Conservation (phyloP, 805 yeast species). For the Nakazawaea holstii region DNA sequence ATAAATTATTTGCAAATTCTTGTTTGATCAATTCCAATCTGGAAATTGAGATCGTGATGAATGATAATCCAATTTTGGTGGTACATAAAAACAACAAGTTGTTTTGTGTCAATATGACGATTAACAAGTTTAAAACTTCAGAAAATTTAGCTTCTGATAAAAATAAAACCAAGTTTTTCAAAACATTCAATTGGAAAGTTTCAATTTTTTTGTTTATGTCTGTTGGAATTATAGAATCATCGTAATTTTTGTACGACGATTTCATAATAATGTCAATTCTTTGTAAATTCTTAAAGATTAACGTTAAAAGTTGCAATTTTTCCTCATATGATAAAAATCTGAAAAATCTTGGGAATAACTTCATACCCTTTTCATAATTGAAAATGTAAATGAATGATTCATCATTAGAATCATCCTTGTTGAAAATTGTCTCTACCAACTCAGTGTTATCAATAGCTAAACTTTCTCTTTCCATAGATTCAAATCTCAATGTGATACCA, state of each 20-base stretch:
- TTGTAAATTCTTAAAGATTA: slow-evolving; percentile 75
- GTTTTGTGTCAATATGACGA: slow-evolving; percentile 64
- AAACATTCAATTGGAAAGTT: slow-evolving; percentile 70
- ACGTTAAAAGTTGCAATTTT: slow-evolving; percentile 68
- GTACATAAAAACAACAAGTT: slow-evolving; percentile 64
- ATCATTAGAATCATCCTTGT: slow-evolving; percentile 47
- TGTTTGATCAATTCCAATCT: slow-evolving; percentile 90
- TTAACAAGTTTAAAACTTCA: slow-evolving; percentile 72
- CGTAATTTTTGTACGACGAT: slow-evolving; percentile 72
- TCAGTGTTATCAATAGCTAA: slow-evolving; percentile 38
- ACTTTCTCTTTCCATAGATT: slow-evolving; percentile 63
- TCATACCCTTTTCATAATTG: slow-evolving; percentile 82
- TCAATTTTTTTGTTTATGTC: slow-evolving; percentile 58
- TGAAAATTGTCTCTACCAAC: slow-evolving; percentile 54
- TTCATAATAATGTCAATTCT: slow-evolving; percentile 70
- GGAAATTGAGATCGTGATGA: slow-evolving; percentile 84
- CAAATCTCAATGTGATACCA: slow-evolving; percentile 70
- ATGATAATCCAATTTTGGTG: slow-evolving; percentile 76
- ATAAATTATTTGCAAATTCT: slow-evolving; percentile 48
- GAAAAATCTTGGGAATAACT: slow-evolving; percentile 82
- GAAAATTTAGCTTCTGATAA: slow-evolving; percentile 76
- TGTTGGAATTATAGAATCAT: slow-evolving; percentile 39
- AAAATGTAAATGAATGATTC: slow-evolving; percentile 82
- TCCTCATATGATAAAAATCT: slow-evolving; percentile 75
- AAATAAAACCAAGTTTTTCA: slow-evolving; percentile 79